A percentile compares a stretch with the other conserved stretches of the same genome.
These are phyloP conservation scores for Clarireedia monteithiana DNA, from an alignment of 2,329 filamentous ascomycete species.

Conservation along the genomic window DNA sequence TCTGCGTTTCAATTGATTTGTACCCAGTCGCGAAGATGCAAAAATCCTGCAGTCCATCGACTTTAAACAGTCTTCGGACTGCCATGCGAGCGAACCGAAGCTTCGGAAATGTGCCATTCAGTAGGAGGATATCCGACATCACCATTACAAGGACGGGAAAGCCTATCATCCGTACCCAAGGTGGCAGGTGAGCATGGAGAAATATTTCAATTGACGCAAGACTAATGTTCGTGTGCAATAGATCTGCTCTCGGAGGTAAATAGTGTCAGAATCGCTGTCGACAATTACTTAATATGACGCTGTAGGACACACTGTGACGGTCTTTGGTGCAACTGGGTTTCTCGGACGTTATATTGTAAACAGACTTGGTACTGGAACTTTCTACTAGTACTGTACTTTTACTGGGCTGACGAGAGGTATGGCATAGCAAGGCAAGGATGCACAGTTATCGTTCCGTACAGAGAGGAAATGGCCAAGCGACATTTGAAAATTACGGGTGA, in stretches of 20 bases:
- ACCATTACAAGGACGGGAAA: slow-evolving; percentile 93
- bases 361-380: slow-evolving; percentile 58
- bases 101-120: slow-evolving; percentile 36
- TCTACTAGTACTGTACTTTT: not conserved
- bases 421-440: slow-evolving; percentile 78
- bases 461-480: slow-evolving; percentile 96
- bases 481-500: slow-evolving; percentile 96
- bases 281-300: slow-evolving; percentile 16
- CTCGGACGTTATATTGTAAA: slow-evolving; percentile 97
- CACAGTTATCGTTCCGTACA: slow-evolving; percentile 85
- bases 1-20: slow-evolving; percentile 17
- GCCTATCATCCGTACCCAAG: slow-evolving; percentile 80
- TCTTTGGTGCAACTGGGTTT: slow-evolving; percentile 95
- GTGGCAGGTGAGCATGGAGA: slow-evolving; percentile 66
- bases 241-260: slow-evolving; percentile 80
- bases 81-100: slow-evolving; percentile 43
- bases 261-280: not conserved
- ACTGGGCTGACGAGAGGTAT: slow-evolving; percentile 17
- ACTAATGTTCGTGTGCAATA: slow-evolving; percentile 34
- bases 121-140: slow-evolving; percentile 66
- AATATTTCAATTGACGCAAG: not conserved
- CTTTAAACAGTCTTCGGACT: slow-evolving; percentile 50
- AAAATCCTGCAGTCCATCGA: slow-evolving; percentile 33
- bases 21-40: slow-evolving; percentile 29
- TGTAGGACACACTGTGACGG: slow-evolving; percentile 85